Evolutionary conservation across 225 moss, liverwort and hornwort species (phyloP).

Genomic region (Neckera pumila): DNA sequence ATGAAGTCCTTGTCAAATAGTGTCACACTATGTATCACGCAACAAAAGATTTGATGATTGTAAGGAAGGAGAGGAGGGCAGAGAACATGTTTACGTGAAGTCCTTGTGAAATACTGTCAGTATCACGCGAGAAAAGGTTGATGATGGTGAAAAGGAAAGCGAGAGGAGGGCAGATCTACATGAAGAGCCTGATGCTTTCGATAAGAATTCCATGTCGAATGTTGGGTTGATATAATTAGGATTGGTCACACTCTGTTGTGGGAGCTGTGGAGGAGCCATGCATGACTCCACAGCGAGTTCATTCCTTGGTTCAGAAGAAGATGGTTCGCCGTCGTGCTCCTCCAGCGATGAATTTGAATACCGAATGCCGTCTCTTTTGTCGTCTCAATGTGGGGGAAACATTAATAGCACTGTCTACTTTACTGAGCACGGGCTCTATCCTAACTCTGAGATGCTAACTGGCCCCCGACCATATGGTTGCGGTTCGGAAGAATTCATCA

Average conservation of each 20-base stretch:
- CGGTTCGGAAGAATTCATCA: not conserved
- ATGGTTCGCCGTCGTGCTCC: constrained; percentile 21
- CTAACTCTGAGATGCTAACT: constrained; percentile 19
- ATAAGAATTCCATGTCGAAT: not conserved
- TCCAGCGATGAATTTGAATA: constrained; percentile 15
- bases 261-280: constrained; percentile 36
- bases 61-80: not conserved
- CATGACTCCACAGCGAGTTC: constrained; percentile 34
- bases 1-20: not conserved
- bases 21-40: not conserved
- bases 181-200: not conserved
- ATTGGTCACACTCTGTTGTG: not conserved
- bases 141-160: not conserved
- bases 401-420: constrained; percentile 7
- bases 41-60: not conserved
- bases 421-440: constrained; percentile 11
- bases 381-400: constrained; percentile 10
- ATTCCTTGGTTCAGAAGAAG: constrained; percentile 31
- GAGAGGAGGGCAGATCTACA: not conserved
- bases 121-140: not conserved
- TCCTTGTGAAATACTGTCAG: not conserved
- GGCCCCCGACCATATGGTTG: constrained; percentile 8
- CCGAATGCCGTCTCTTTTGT: constrained; percentile 10
- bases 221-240: not conserved
- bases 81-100: not conserved